These are phyloP conservation scores for Neurospora sublineolata DNA, from an alignment of 495 filamentous ascomycete genomes.

Conservation along the genomic window DNA sequence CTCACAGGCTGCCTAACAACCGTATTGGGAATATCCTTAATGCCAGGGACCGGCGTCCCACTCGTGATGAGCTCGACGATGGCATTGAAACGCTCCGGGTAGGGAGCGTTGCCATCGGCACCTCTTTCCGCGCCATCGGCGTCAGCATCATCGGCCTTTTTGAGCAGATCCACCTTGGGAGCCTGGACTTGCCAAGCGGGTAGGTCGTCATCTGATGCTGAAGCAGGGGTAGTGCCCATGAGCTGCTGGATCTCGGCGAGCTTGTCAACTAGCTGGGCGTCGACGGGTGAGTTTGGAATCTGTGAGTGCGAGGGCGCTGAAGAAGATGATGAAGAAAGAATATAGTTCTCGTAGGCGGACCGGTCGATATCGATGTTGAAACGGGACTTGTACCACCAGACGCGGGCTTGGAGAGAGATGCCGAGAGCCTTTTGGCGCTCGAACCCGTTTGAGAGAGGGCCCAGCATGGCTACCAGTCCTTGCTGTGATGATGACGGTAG, in stretches of 20 bases:
- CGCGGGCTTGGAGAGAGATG: constrained; percentile 28
- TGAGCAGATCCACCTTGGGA: constrained; percentile 30
- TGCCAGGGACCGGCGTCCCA: constrained; percentile 77
- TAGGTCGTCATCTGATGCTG: constrained; percentile 8
- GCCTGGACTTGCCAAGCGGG: constrained; percentile 35
- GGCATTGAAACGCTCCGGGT: constrained; percentile 77
- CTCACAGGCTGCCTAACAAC: constrained; percentile 48
- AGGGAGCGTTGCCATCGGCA: constrained; percentile 41
- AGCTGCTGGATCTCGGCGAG: constrained; percentile 16
- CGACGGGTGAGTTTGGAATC: constrained; percentile 1
- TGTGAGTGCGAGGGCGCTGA: constrained; percentile 2
- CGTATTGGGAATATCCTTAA: constrained; percentile 78
- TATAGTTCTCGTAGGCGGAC: constrained; percentile 24
- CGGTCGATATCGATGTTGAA: constrained; percentile 25
- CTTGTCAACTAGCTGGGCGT: constrained; percentile 16
- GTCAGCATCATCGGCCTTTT: constrained; percentile 17
- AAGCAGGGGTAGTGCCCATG: constrained; percentile 1
- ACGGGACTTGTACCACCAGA: constrained; percentile 33
- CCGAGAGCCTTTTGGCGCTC: constrained; percentile 19
- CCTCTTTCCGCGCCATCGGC: constrained; percentile 6
- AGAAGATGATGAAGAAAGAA: constrained; percentile 1
- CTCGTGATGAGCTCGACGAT: constrained; percentile 81
- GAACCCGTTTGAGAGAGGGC: constrained; percentile 11
- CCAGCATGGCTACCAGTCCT: constrained; percentile 19
- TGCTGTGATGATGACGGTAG: constrained; percentile 3